These are phyloP conservation scores for Sphaerostilbella broomeana DNA, from an alignment of 2,329 filamentous ascomycete genomes.

Conservation along the genomic window DNA sequence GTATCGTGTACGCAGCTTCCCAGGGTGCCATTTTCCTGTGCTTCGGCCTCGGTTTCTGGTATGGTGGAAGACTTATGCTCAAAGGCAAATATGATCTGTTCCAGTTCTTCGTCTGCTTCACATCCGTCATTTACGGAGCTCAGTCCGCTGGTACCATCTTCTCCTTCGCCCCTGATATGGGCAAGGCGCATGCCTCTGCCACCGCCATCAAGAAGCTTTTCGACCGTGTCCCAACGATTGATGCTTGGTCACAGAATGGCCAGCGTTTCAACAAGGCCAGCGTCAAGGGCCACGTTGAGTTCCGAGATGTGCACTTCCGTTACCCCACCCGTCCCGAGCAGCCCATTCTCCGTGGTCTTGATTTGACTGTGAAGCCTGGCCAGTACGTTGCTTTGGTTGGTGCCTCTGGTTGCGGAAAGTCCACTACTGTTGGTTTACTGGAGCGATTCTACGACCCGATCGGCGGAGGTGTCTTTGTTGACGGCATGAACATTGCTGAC, in stretches of 20 bases:
- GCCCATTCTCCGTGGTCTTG: slow-evolving; percentile 56
- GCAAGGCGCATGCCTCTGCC: slow-evolving; percentile 75
- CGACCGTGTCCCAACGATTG: slow-evolving; percentile 69
- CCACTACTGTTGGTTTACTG: slow-evolving; percentile 81
- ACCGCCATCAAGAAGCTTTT: slow-evolving; percentile 70
- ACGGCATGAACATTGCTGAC: slow-evolving; percentile 72
- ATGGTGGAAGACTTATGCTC: slow-evolving; percentile 15
- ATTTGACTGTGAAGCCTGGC: slow-evolving; percentile 39
- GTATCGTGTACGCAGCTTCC: slow-evolving; percentile 3
- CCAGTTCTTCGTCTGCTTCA: slow-evolving; percentile 38
- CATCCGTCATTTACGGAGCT: slow-evolving; percentile 50
- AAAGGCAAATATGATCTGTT: slow-evolving; percentile 31
- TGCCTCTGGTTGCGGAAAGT: slow-evolving; percentile 54
- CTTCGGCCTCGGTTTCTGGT: slow-evolving; percentile 13
- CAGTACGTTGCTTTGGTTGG: slow-evolving; percentile 11
- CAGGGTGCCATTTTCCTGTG: slow-evolving; percentile 4
- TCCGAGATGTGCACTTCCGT: slow-evolving; percentile 57
- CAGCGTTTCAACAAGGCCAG: slow-evolving; percentile 50
- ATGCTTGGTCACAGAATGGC: slow-evolving; percentile 66
- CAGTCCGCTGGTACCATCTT: slow-evolving; percentile 82
- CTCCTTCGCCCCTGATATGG: slow-evolving; percentile 81
- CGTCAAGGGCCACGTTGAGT: slow-evolving; percentile 54
- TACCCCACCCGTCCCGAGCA: slow-evolving; percentile 63
- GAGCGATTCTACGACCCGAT: slow-evolving; percentile 93
- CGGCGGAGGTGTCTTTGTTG: slow-evolving; percentile 72